phyloP scores from a whole-genome alignment of 2,329 filamentous ascomycete species.

The Phialophora tarda region DNA sequence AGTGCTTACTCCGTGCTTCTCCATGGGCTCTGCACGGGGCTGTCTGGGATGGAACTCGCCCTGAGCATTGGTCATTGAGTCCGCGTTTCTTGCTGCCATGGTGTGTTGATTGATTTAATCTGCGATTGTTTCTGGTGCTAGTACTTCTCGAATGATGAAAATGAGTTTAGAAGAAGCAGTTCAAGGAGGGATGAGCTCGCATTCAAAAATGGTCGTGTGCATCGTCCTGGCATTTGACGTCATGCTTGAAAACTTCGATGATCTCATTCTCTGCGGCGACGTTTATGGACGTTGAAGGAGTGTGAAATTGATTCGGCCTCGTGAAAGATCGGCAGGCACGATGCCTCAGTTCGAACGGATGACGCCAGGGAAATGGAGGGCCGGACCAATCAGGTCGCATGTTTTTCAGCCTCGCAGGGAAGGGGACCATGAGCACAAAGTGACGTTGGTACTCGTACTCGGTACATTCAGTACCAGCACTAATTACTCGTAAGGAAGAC shows the following conservation, averaged over 20 bases:
- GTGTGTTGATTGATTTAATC: conserved; percentile 27
- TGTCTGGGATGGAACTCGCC: conserved; percentile 63
- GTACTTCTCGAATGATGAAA: neutral
- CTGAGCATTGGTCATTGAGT: conserved; percentile 59
- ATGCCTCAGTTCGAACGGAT: neutral
- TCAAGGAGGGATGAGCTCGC: neutral
- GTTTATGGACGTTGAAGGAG: neutral
- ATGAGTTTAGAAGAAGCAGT: neutral
- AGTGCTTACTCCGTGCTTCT: conserved; percentile 59
- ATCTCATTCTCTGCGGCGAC: conserved; percentile 13
- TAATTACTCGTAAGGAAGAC: neutral
- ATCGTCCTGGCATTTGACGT: conserved; percentile 13
- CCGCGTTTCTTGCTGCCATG: conserved; percentile 58
- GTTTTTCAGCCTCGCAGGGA: neutral
- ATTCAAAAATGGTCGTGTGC: conserved; percentile 12
- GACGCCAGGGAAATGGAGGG: neutral
- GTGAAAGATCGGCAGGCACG: neutral
- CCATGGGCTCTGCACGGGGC: conserved; percentile 59
- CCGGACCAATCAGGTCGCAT: neutral
- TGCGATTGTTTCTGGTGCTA: neutral
- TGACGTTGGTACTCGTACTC: neutral
- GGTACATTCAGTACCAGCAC: too few species aligned
- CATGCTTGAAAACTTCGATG: conserved; percentile 5
- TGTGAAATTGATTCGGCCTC: neutral
- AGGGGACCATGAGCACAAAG: neutral